Evolutionary conservation across 2,329 filamentous ascomycete genomes (phyloP), one percentile per base, ranked within the genome.

Genomic region (Trichoderma sp.): DNA sequence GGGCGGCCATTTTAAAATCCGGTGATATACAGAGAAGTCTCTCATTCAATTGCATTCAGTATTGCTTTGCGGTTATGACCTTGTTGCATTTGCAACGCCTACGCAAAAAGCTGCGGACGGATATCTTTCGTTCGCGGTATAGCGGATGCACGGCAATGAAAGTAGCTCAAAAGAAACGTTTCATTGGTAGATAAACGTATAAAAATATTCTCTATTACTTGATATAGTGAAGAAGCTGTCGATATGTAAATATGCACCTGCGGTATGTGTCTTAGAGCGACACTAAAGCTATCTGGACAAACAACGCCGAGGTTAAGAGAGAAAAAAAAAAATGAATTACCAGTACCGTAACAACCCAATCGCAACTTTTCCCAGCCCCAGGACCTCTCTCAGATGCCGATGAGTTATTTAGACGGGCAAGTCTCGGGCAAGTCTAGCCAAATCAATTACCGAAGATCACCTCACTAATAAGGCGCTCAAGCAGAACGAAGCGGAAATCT

Each of bases 281-380:
- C 50, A 56, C 11, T 2, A 56, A n/a, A 53, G n/a, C 45, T 53
- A 45, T n/a, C 41, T 45, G 3, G 29, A 31, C 18, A 33, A 62
- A 29, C 27, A 56, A 11, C 21, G 21, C 79, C 38, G 84, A 81
- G 0, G 83, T 83, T 6, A 84, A 74, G 3, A 84, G 62, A 2
- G 78, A 81, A n/a, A n/a, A 18, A 7, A 41, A 41, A n/a, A 18
- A 41, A 8, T 21, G 50, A 56, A 56, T 24, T 24, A 56, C 11
- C 21, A 56, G 21, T 9, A 53, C 45, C 18, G n/a, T 12, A 53
- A 53, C 4, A 21, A 53, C 21, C n/a, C 29, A 33, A 62, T 31
- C 16, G 27, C 16, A 21, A 14, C n/a, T 31, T n/a, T 12, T 21
- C 11, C n/a, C 50, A 60, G 21, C 31, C 6, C 35, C 16, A 27